These are phyloP conservation scores for Pseudotsuga menziesii DNA, from an alignment of 75 land plant genomes.

Conservation along the genomic window DNA sequence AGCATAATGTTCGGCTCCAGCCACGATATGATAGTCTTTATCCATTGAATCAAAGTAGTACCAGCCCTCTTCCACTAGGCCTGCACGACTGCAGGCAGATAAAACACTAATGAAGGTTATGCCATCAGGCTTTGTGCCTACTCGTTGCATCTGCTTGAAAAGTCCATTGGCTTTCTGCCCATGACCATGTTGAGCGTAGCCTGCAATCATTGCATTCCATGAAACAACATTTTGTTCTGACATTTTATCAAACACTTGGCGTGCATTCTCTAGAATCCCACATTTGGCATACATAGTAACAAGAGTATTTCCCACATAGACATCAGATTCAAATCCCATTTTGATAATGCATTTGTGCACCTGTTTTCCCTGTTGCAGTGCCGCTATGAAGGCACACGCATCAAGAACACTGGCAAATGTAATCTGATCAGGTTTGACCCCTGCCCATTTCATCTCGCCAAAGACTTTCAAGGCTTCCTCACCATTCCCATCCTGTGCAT, in stretches of 20 bases:
- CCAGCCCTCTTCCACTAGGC: constrained; percentile 18
- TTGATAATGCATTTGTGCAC: constrained; percentile 12
- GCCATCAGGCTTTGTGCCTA: constrained; percentile 11
- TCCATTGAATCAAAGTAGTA: constrained; percentile 8
- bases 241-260: constrained; percentile 7
- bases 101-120: constrained; percentile 30
- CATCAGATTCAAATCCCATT: constrained; percentile 20
- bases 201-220: constrained; percentile 35
- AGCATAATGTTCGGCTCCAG: constrained; percentile 12
- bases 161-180: constrained; percentile 17
- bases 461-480: constrained; percentile 20
- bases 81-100: constrained; percentile 24
- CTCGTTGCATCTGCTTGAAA: constrained; percentile 14
- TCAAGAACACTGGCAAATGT: constrained; percentile 17
- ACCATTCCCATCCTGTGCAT: constrained; percentile 13
- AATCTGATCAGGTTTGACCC: constrained; percentile 17
- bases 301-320: constrained; percentile 15
- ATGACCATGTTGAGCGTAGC: constrained; percentile 20
- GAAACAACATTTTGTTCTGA: constrained; percentile 16
- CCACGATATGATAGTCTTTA: constrained; percentile 6
- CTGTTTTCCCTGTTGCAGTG: constrained; percentile 22
- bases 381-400: constrained; percentile 17
- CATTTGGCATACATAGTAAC: constrained; percentile 12
- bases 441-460: constrained; percentile 5
- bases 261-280: constrained; percentile 8